Evolutionary conservation across 352 stramenopile genomes (phyloP).

Genomic region (Phytopythium kandeliae): DNA sequence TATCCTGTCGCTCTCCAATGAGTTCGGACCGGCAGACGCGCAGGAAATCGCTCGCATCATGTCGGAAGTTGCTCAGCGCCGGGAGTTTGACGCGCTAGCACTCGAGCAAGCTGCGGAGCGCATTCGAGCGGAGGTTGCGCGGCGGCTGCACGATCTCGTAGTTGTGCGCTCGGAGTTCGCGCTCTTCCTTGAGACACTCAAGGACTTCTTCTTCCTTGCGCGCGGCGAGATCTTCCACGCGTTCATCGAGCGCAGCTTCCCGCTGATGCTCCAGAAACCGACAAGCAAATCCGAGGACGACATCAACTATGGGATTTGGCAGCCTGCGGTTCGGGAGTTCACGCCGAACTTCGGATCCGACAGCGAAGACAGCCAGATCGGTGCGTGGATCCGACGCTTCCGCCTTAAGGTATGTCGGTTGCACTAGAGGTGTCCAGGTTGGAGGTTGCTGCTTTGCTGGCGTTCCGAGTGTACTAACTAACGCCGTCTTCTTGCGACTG

Average conservation of each 20-base stretch:
- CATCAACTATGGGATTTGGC: slow-evolving; percentile 59
- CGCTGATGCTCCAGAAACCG: slow-evolving; percentile 46
- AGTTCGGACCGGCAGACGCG: slow-evolving; percentile 41
- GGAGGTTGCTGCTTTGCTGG: too few relatives aligned
- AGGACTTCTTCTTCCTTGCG: slow-evolving; percentile 61
- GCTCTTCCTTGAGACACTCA: slow-evolving; percentile 43
- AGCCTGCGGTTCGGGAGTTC: slow-evolving; percentile 43
- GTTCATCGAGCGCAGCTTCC: slow-evolving; percentile 57
- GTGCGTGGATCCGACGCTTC: slow-evolving; percentile 27
- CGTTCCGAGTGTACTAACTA: too few relatives aligned
- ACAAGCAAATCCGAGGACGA: slow-evolving; percentile 53
- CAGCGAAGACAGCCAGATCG: slow-evolving; percentile 21
- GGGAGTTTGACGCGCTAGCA: slow-evolving; percentile 39
- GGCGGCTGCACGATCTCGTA: slow-evolving; percentile 52
- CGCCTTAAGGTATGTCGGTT: slow-evolving; percentile 29
- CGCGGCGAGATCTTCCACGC: slow-evolving; percentile 71
- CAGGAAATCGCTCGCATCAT: slow-evolving; percentile 40
- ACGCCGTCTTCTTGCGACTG: slow-evolving; percentile 5
- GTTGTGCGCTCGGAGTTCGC: slow-evolving; percentile 66
- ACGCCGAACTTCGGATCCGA: slow-evolving; percentile 3
- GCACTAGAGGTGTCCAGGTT: too few relatives aligned
- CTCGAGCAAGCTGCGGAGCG: slow-evolving; percentile 57
- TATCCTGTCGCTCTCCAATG: slow-evolving; percentile 40
- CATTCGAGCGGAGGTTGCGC: slow-evolving; percentile 46
- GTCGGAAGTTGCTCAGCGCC: slow-evolving; percentile 20